These are phyloP conservation scores for Heterobasidion annosum DNA, from an alignment of 1,284 basidiomycete species.

Conservation along the genomic window DNA sequence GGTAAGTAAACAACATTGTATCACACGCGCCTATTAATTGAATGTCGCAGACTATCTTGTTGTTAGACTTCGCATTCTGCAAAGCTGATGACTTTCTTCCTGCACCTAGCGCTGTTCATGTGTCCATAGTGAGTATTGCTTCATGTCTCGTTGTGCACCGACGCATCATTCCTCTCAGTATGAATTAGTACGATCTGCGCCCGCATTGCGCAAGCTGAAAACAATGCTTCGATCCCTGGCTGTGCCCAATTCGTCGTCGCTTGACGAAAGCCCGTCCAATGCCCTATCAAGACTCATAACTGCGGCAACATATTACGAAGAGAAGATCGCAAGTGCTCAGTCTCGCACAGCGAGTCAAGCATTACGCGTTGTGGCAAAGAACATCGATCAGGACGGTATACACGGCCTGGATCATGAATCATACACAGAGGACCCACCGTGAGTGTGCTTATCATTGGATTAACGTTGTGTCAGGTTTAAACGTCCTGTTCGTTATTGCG, in stretches of 20 bases:
- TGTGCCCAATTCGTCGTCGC: slow-evolving; percentile 15
- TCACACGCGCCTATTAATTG: background rate
- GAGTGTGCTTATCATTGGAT: slow-evolving; percentile 17
- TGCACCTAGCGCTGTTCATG: slow-evolving; percentile 41
- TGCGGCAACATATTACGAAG: slow-evolving; percentile 40
- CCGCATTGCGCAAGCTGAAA: slow-evolving; percentile 36
- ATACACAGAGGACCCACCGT: slow-evolving; percentile 34
- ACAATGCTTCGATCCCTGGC: slow-evolving; percentile 31
- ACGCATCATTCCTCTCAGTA: slow-evolving; percentile 30
- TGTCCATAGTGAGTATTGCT: slow-evolving; percentile 41
- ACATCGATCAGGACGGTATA: slow-evolving; percentile 53
- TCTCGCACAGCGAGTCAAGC: slow-evolving; percentile 39
- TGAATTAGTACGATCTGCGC: slow-evolving; percentile 48
- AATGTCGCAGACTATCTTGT: slow-evolving; percentile 30
- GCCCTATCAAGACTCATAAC: slow-evolving; percentile 34
- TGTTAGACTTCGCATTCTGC: slow-evolving; percentile 40
- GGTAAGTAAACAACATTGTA: slow-evolving; percentile 21
- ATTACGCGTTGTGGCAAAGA: slow-evolving; percentile 40
- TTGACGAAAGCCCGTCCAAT: slow-evolving; percentile 12
- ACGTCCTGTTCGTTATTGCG: background rate
- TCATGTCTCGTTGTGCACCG: no score
- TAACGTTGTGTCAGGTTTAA: background rate
- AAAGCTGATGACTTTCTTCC: slow-evolving; percentile 43
- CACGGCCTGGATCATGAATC: slow-evolving; percentile 24
- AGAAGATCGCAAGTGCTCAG: slow-evolving; percentile 34